These are phyloP conservation scores for Selaginella tamariscina DNA, from an alignment of 75 land plant genomes.

Conservation along the genomic window DNA sequence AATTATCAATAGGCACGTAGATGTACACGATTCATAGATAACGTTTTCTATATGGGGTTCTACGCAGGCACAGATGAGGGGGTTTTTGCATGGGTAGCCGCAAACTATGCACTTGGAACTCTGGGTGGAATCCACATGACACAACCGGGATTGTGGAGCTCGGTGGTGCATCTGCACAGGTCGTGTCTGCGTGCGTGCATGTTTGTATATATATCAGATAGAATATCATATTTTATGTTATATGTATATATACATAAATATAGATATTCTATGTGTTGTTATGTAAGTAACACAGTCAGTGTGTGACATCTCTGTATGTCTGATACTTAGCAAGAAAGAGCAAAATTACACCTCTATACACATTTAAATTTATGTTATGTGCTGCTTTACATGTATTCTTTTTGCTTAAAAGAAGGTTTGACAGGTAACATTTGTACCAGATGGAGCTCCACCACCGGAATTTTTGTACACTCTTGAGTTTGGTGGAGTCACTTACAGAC, in stretches of 20 bases:
- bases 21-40: not conserved
- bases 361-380: no score
- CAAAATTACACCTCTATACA: no score
- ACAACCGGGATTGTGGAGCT: slow-evolving; percentile 92
- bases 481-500: slow-evolving; percentile 52
- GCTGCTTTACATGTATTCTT: slow-evolving; percentile 10
- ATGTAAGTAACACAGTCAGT: not conserved
- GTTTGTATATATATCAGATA: no score
- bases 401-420: no score
- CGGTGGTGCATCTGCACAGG: slow-evolving; percentile 99
- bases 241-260: not conserved
- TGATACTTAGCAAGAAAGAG: slow-evolving; percentile 7
- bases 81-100: slow-evolving; percentile 90
- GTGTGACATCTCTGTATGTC: not conserved
- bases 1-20: no score
- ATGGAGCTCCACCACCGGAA: slow-evolving; percentile 42
- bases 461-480: slow-evolving; percentile 42
- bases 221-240: no score
- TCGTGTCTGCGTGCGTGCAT: slow-evolving; percentile 15
- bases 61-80: slow-evolving; percentile 81
- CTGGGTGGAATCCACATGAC: slow-evolving; percentile 60
- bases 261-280: slow-evolving; percentile 2
- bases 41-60: not conserved
- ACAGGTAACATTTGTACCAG: slow-evolving; percentile 88
- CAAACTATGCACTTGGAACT: slow-evolving; percentile 85